These are phyloP conservation scores for Penicillium flavigenum DNA, from an alignment of 495 filamentous ascomycete species.

Conservation along the genomic window DNA sequence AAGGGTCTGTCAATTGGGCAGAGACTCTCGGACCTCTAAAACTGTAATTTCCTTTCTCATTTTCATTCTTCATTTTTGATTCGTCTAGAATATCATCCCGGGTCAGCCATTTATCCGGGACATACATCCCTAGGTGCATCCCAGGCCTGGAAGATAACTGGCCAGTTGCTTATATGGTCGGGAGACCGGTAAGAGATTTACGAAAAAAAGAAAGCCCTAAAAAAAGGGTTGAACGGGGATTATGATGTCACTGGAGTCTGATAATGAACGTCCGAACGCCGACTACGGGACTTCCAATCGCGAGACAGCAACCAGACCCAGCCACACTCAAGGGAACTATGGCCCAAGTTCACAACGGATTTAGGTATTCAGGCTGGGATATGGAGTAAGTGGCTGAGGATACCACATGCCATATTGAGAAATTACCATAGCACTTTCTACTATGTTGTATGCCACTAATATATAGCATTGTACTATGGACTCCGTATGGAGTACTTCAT, in stretches of 20 bases:
- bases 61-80: not conserved
- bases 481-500: not conserved
- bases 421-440: not conserved
- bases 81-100: not conserved
- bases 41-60: not conserved
- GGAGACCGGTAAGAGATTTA: not conserved
- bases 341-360: not conserved
- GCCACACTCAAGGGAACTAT: conserved; percentile 3
- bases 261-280: not conserved
- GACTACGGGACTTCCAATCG: not conserved
- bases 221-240: not conserved
- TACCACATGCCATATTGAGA: not conserved
- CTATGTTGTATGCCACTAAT: not conserved
- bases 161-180: not conserved
- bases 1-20: not conserved
- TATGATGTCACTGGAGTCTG: conserved; percentile 19
- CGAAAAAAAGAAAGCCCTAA: not conserved
- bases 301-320: not conserved
- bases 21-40: conserved; percentile 1
- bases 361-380: not conserved
- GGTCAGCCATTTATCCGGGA: not conserved
- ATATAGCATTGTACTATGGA: not conserved
- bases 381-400: conserved; percentile 10
- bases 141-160: not conserved
- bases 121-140: not conserved